Base-by-base conservation (phyloP, 2,329 filamentous ascomycete species). In the Sphaceloma murrayae region DNA sequence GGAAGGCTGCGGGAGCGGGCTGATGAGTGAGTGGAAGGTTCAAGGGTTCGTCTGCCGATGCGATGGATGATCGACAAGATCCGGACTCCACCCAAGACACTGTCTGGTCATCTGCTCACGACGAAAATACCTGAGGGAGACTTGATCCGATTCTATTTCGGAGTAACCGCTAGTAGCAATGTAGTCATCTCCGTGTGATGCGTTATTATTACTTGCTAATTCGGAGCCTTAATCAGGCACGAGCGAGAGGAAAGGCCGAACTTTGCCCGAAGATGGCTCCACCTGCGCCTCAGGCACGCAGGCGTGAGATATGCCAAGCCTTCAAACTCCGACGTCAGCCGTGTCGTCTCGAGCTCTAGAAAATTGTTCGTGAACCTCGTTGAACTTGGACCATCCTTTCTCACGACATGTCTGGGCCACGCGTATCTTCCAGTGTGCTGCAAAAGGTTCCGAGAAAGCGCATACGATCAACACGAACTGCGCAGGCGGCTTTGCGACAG, bases 251-350 rank as follows among this genome's bases (percentile, higher is more conserved):
- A 31, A 22, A 27, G 24, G 11, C 24, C 24, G 24, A 27, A 27
- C 11, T 27, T 7, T 11, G 24, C 6, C 24, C 24, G 24, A 27
- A 27, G 7, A 27, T 11, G 6, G 24, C 24, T 11, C 6, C 6
- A 27, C 7, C 24, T n/a, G n/a, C n/a, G n/a, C n/a, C n/a, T n/a
- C n/a, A n/a, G n/a, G n/a, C n/a, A n/a, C n/a, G n/a, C n/a, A n/a
- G n/a, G 30, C 36, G 36, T 40, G 36, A 40, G 36, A 40, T 40
- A 9, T 40, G 36, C 36, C 36, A 40, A 40, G 36, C 27, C 13
- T 40, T 8, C 18, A 29, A 40, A 40, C 36, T 30, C 36, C 36
- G 36, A 40, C 36, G 36, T 40, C 36, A 40, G 36, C 36, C 36
- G 24, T n/a, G 7, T 22, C 13, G 13, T 24, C 14, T 2, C 26